Conservation (phyloP, 2,329 filamentous ascomycete genomes). For the Cylindrodendrum hubeiense region DNA sequence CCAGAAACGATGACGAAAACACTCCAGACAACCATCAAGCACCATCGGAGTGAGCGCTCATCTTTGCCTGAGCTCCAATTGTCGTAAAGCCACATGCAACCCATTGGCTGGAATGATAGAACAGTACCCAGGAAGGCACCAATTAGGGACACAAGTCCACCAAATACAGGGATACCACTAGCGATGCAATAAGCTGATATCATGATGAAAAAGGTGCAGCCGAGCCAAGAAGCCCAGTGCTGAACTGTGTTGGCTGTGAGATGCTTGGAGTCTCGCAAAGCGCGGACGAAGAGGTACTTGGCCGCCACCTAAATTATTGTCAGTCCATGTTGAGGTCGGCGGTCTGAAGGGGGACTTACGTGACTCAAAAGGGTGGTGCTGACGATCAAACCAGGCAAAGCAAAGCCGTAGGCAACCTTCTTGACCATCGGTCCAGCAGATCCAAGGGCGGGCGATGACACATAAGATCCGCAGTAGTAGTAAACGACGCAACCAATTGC, state of each 20-base stretch:
- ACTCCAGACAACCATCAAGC: conserved; percentile 25
- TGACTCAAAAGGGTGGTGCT: conserved; percentile 40
- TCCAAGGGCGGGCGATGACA: conserved; percentile 59
- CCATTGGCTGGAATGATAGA: conserved; percentile 44
- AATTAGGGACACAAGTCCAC: conserved; percentile 41
- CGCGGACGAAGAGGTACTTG: conserved; percentile 33
- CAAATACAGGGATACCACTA: conserved; percentile 42
- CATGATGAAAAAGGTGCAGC: conserved; percentile 41
- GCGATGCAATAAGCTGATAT: conserved; percentile 45
- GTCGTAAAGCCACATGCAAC: conserved; percentile 45
- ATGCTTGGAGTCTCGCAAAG: conserved; percentile 46
- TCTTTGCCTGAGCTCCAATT: conserved; percentile 40
- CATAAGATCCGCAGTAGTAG: conserved; percentile 58
- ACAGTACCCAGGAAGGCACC: conserved; percentile 46
- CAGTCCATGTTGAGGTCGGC: neutral
- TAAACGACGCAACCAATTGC: conserved; percentile 55
- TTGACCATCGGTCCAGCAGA: conserved; percentile 56
- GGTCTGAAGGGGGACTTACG: conserved; percentile 31
- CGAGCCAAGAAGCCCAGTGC: conserved; percentile 49
- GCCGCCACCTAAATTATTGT: conserved; percentile 21
- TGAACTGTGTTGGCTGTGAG: conserved; percentile 43
- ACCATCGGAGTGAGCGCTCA: conserved; percentile 18
- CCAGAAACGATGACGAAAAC: conserved; percentile 29
- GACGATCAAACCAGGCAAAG: conserved; percentile 44
- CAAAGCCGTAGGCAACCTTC: conserved; percentile 57